Base-by-base conservation (phyloP, 805 yeast species). In the Clavispora asparagi region DNA sequence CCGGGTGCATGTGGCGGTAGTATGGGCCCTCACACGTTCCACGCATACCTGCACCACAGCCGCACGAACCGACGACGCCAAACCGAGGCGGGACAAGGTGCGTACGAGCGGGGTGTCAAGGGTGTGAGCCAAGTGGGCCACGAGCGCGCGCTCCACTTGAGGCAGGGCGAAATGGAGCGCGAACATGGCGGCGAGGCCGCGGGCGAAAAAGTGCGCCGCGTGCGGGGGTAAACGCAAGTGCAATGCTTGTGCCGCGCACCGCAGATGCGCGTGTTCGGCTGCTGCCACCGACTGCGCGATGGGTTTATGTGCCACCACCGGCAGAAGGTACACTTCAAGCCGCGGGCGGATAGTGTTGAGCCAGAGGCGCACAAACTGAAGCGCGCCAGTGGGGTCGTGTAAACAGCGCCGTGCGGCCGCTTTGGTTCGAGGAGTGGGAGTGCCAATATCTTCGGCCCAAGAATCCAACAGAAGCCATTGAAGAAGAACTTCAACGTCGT, bases 11-110 rank as follows among this genome's bases (percentile, higher is more conserved):
- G 57, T 54, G 5, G 31, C 38, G 1, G 47, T 42, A 6, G 76
- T 63, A 46, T 63, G 62, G 6, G 47, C 40, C 25, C 57, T 59
- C n/a, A 79, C 71, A 32, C 63, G 63, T 4, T 52, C 51, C 8
- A 68, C 67, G 1, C 78, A 64, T 9, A 76, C 51, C 16, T 66
- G 61, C 10, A 76, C 64, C 3, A 77, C 55, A 4, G 60, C 55
- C 25, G 54, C 49, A 39, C 48, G 54, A 11, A 54, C 49, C 5
- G 45, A 16, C 13, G 50, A 46, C 6, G 40, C 46, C 54, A 54
- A 46, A 1, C 57, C 57, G 23, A 52, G 45, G 7, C 47, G 16
- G 12, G 53, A 48, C 32, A 52, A 40, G 7, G 40, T 31, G 37
- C 37, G 37, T 13, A 33, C 37, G 25, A 33, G 25, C 37, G 25